phyloP scores from a whole-genome alignment of 1,284 basidiomycete genomes.

The Papiliotrema terrestris region DNA sequence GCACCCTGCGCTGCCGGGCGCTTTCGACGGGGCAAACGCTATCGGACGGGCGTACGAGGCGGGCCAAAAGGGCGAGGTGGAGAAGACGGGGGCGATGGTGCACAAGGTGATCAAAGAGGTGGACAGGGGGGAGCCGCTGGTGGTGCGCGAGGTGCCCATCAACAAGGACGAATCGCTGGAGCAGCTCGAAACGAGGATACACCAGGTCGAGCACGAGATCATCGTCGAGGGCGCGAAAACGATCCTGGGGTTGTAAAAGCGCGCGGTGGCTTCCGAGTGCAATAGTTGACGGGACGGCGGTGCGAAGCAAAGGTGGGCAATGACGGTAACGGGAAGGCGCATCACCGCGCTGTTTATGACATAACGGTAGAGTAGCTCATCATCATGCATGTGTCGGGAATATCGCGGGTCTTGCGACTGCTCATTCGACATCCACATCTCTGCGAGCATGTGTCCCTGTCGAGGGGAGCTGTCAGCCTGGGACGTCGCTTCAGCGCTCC shows the following conservation, averaged over 20 bases:
- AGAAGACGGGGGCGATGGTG: conserved; percentile 83
- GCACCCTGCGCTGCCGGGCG: conserved; percentile 90
- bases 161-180: conserved; percentile 68
- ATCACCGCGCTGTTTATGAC: too few relatives aligned
- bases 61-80: conserved; percentile 74
- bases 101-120: conserved; percentile 92
- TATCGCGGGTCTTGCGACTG: too few relatives aligned
- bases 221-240: conserved; percentile 79
- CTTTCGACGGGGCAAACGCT: conserved; percentile 89
- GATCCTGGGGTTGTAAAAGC: conserved; percentile 51
- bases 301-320: too few relatives aligned
- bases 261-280: too few relatives aligned
- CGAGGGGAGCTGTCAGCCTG: too few relatives aligned
- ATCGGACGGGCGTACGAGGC: conserved; percentile 87
- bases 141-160: conserved; percentile 76
- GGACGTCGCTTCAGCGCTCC: too few relatives aligned
- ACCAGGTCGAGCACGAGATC: conserved; percentile 79
- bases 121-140: conserved; percentile 81
- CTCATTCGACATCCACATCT: too few relatives aligned
- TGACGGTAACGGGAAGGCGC: too few relatives aligned
- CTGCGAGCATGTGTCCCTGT: too few relatives aligned
- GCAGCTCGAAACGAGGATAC: conserved; percentile 73
- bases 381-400: too few relatives aligned
- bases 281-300: too few relatives aligned
- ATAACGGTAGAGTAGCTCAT: too few relatives aligned